Conservation (phyloP, 768 basidiomycete species). For the Termitomyces sp. region DNA sequence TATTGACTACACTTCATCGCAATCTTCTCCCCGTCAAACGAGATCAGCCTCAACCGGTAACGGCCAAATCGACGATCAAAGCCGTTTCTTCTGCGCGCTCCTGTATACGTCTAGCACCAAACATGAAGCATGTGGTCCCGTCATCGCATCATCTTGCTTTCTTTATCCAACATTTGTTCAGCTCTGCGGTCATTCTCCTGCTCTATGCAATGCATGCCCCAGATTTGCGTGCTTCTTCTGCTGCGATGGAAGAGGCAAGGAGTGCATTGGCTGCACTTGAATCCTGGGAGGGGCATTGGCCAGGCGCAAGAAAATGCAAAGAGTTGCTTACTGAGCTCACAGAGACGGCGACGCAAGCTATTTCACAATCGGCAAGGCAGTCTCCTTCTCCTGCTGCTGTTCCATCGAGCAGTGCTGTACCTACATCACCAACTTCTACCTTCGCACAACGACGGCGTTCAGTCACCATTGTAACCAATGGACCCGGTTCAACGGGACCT, state of each 20-base stretch:
- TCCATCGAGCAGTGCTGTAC: constrained; percentile 4
- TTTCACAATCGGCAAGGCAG: constrained; percentile 31
- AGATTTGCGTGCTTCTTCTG: constrained; percentile 55
- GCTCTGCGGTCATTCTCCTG: constrained; percentile 80
- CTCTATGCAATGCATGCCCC: constrained; percentile 82
- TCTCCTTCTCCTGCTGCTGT: constrained; percentile 3
- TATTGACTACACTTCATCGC: constrained; percentile 82
- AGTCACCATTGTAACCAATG: constrained; percentile 42
- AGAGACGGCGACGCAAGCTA: constrained; percentile 65
- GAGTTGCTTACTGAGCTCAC: constrained; percentile 69
- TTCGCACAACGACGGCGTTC: constrained; percentile 49
- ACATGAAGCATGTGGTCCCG: constrained; percentile 79
- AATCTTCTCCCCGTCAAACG: constrained; percentile 79
- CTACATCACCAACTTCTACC: constrained; percentile 20
- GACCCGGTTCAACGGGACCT: constrained; percentile 28
- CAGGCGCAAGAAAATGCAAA: constrained; percentile 83
- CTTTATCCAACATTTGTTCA: constrained; percentile 87
- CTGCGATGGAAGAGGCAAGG: constrained; percentile 81
- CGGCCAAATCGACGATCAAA: constrained; percentile 69
- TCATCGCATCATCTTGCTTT: constrained; percentile 84
- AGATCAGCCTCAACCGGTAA: constrained; percentile 61
- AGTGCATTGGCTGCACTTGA: constrained; percentile 66
- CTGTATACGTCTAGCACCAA: constrained; percentile 80
- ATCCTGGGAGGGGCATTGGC: constrained; percentile 84
- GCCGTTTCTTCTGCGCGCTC: constrained; percentile 82